A percentile compares a stretch with the other conserved stretches of the same genome.
Conservation (phyloP, 1,284 basidiomycete species). For the Cystobasidium slooffiae region DNA sequence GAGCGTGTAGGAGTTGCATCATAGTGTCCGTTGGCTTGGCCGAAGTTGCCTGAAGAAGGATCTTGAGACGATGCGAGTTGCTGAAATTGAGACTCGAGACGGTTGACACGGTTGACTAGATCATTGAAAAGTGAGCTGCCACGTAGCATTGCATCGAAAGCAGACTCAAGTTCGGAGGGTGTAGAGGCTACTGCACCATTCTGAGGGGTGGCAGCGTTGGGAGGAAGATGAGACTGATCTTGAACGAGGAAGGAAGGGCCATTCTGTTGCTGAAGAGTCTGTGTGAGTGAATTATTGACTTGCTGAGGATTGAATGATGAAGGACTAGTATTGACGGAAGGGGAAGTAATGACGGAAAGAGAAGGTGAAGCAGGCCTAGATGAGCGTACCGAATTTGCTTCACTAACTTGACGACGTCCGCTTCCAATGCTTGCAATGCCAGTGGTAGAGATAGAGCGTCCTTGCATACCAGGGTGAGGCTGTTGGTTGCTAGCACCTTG, state of each 20-base stretch:
- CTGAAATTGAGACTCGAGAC: slow-evolving; percentile 30
- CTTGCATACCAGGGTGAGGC: slow-evolving; percentile 22
- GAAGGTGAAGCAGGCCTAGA: slow-evolving; percentile 39
- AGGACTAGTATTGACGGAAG: slow-evolving; percentile 22
- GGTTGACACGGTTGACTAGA: slow-evolving; percentile 23
- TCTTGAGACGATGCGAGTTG: slow-evolving; percentile 8
- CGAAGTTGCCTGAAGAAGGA: neutral
- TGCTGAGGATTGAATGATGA: slow-evolving; percentile 2
- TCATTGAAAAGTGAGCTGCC: slow-evolving; percentile 38
- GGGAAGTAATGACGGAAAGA: slow-evolving; percentile 17
- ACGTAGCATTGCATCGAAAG: slow-evolving; percentile 39
- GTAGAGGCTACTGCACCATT: slow-evolving; percentile 25
- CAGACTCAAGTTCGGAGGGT: slow-evolving; percentile 41
- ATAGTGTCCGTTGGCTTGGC: slow-evolving; percentile 31
- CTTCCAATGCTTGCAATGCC: slow-evolving; percentile 33
- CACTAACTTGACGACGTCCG: slow-evolving; percentile 28
- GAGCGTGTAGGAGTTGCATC: slow-evolving; percentile 42
- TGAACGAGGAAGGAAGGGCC: slow-evolving; percentile 10
- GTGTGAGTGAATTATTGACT: slow-evolving; percentile 9
- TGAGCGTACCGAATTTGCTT: slow-evolving; percentile 41
- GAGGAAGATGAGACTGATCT: slow-evolving; percentile 1
- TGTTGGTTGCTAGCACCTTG: neutral
- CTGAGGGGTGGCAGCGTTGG: neutral
- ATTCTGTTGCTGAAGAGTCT: slow-evolving; percentile 14
- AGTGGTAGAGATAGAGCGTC: slow-evolving; percentile 34